Evolutionary conservation across 768 basidiomycete genomes (phyloP).

Genomic region (Collybia nuda): DNA sequence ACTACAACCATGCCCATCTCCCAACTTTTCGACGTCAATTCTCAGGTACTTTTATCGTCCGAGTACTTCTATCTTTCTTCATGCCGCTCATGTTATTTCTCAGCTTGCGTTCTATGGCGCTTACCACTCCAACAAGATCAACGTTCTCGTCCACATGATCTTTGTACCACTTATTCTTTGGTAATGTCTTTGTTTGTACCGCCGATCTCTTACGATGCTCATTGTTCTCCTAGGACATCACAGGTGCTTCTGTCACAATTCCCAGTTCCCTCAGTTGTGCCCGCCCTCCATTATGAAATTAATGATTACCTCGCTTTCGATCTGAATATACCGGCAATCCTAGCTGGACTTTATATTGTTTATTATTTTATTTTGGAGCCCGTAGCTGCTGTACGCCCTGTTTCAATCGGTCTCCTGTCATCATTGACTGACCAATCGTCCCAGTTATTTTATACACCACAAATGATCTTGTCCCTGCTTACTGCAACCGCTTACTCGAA

Average conservation of each 20-base stretch:
- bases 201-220: slow-evolving; percentile 1
- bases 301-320: slow-evolving; percentile 70
- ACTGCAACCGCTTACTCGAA: slow-evolving; percentile 70
- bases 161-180: slow-evolving; percentile 86
- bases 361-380: slow-evolving; percentile 89
- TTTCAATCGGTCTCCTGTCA: background rate
- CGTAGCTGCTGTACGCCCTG: slow-evolving; percentile 69
- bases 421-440: slow-evolving; percentile 7
- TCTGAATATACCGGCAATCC: slow-evolving; percentile 62
- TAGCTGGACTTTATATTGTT: slow-evolving; percentile 54
- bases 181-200: slow-evolving; percentile 35
- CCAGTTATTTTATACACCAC: slow-evolving; percentile 81
- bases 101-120: slow-evolving; percentile 93
- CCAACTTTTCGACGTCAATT: slow-evolving; percentile 62
- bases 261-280: slow-evolving; percentile 55
- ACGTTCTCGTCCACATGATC: slow-evolving; percentile 82
- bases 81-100: slow-evolving; percentile 8
- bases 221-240: slow-evolving; percentile 48
- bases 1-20: slow-evolving; percentile 34
- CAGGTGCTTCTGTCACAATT: slow-evolving; percentile 51
- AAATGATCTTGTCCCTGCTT: slow-evolving; percentile 60
- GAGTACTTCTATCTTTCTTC: background rate
- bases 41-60: slow-evolving; percentile 49
- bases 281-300: slow-evolving; percentile 48
- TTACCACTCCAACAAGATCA: slow-evolving; percentile 83